These are phyloP conservation scores for Macrolepiota albuminosa DNA, from an alignment of 768 basidiomycete genomes.

Conservation along the genomic window DNA sequence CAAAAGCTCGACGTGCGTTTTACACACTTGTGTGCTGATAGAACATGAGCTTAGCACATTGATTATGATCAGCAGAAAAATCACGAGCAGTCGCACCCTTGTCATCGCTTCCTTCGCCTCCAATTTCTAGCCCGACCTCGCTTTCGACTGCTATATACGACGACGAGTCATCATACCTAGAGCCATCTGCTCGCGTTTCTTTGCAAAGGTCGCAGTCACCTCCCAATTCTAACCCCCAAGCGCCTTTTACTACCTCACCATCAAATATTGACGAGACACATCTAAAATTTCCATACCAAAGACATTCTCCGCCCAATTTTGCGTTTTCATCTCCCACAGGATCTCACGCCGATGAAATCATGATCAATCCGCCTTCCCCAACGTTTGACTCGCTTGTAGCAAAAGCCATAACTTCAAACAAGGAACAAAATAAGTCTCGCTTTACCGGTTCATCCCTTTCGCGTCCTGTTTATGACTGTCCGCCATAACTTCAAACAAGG, in stretches of 20 bases:
- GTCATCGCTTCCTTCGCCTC: slow-evolving; percentile 30
- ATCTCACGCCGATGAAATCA: slow-evolving; percentile 6
- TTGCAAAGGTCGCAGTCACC: not conserved
- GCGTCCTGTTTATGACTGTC: not conserved
- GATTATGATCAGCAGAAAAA: not conserved
- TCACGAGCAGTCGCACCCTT: slow-evolving; percentile 12
- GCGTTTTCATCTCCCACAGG: slow-evolving; percentile 21
- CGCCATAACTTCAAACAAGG: slow-evolving; percentile 7
- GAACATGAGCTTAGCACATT: not conserved
- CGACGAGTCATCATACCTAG: not conserved
- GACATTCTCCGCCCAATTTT: slow-evolving; percentile 18
- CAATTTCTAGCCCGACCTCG: slow-evolving; percentile 24
- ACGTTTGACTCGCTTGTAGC: slow-evolving; percentile 17
- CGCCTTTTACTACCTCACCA: not conserved
- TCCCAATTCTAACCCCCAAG: not conserved
- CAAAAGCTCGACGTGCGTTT: slow-evolving; percentile 6
- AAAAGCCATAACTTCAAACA: slow-evolving; percentile 7
- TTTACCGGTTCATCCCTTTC: not conserved
- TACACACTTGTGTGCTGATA: no score
- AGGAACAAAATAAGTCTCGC: not conserved
- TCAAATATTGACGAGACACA: not conserved
- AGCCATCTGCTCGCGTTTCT: not conserved
- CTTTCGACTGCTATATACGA: slow-evolving; percentile 9
- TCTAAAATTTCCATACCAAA: not conserved
- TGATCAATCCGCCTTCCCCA: slow-evolving; percentile 13